Evolutionary conservation across 2,329 filamentous ascomycete species (phyloP).

Genomic region (Westerdykella sp.): DNA sequence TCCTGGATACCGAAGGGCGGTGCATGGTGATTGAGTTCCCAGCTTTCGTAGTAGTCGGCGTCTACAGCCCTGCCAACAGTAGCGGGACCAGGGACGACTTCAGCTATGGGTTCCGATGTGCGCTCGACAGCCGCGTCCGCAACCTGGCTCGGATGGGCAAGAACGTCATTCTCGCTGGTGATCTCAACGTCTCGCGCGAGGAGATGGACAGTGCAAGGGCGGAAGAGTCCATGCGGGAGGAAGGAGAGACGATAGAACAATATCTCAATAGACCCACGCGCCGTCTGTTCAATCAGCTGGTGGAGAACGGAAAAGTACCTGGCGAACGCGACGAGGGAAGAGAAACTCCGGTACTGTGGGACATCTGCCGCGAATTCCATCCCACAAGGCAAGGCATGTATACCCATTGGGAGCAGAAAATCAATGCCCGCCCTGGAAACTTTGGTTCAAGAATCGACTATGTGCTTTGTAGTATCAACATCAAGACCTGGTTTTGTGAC

Average conservation of each 20-base stretch:
- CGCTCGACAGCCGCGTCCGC: conserved; percentile 75
- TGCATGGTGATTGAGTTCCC: conserved; percentile 90
- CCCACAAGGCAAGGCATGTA: conserved; percentile 82
- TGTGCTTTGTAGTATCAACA: conserved; percentile 71
- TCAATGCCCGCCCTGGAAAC: conserved; percentile 93
- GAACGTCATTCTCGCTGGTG: conserved; percentile 76
- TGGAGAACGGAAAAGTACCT: conserved; percentile 64
- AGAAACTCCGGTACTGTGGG: conserved; percentile 68
- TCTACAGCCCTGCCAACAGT: conserved; percentile 85
- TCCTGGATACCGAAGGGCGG: conserved; percentile 83
- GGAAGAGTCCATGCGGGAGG: conserved; percentile 64
- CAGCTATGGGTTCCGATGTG: conserved; percentile 69
- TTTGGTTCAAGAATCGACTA: conserved; percentile 93
- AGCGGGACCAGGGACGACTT: conserved; percentile 81
- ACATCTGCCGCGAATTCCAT: conserved; percentile 77
- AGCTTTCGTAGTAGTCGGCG: conserved; percentile 85
- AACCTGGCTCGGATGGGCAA: conserved; percentile 79
- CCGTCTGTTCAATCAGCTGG: conserved; percentile 77
- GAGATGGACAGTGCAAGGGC: conserved; percentile 72
- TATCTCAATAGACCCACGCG: conserved; percentile 68
- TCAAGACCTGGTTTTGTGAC: conserved; percentile 72
- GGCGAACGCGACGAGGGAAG: conserved; percentile 62
- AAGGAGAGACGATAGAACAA: conserved; percentile 60
- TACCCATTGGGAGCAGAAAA: conserved; percentile 93
- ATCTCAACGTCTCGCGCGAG: conserved; percentile 71